Base-by-base conservation (phyloP, 495 filamentous ascomycete species). In the Lindgomyces ingoldianus region DNA sequence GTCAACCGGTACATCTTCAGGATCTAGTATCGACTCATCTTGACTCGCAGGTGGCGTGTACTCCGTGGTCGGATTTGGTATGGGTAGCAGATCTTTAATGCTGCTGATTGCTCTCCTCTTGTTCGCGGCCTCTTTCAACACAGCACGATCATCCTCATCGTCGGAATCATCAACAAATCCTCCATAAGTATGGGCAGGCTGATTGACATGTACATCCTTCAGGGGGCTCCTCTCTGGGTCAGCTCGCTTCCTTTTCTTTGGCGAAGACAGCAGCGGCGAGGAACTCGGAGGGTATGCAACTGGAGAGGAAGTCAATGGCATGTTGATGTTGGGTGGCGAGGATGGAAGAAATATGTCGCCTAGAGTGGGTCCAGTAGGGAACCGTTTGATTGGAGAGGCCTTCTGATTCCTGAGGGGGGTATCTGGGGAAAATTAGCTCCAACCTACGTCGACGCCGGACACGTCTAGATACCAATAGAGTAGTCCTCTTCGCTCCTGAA, bases 241-340 rank as follows among this genome's bases (percentile, higher is more conserved):
- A 12, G 53, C 39, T 11, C 57, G 57, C 53, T 67, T 72, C 53
- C 65, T 65, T 60, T 74, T 74, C 47, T 61, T 69, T n/a, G 65
- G 62, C 18, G 69, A 65, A 39, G 76, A 73, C 27, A 52, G 51
- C 24, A 77, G 72, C 8, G 83, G 81, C 6, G 81, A 79, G 2
- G 83, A 85, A 64, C 79, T 84, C 14, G 78, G 73, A 1, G 85
- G 84, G 67, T 84, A 84, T n/a, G 75, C 70, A 16, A 84, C 73
- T 21, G 87, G 84, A 16, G 87, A 87, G 1, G 87, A 88, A 14
- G 84, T 80, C 41, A 84, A 77, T 8, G 84, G 81, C 84, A 90
- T 89, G 29, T 75, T 83, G 75, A 47, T 72, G 71, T 26, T 75
- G 51, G 73, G 74, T 36, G 78, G 77, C 56, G 75, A 73, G 1